phyloP scores from a whole-genome alignment of 306 rosid species.

The Ormosia emarginata region DNA sequence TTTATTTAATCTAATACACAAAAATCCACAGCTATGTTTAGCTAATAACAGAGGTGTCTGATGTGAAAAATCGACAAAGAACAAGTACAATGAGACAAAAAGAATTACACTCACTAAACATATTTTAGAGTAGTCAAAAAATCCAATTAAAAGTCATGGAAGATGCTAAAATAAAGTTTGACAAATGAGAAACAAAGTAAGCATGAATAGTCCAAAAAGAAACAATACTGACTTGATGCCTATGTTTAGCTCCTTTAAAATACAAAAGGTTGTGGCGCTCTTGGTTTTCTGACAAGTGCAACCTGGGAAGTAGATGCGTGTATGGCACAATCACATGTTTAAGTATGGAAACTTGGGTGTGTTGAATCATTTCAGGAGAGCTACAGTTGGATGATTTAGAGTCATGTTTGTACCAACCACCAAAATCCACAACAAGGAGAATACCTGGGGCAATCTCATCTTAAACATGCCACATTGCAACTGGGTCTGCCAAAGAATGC shows the following conservation, averaged over 20 bases:
- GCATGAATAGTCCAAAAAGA: background rate
- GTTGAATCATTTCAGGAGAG: slow-evolving; percentile 65
- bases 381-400: slow-evolving; percentile 56
- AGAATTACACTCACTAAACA: background rate
- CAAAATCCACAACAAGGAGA: slow-evolving; percentile 93
- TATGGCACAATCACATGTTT: slow-evolving; percentile 95
- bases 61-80: background rate
- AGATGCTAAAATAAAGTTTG: background rate
- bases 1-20: background rate
- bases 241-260: slow-evolving; percentile 91
- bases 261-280: slow-evolving; percentile 61
- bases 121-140: slow-evolving; percentile 6
- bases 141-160: background rate
- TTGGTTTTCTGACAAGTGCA: slow-evolving; percentile 60
- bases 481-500: slow-evolving; percentile 99
- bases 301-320: slow-evolving; percentile 80
- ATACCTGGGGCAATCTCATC: slow-evolving; percentile 80
- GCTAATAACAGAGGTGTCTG: background rate
- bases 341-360: slow-evolving; percentile 80
- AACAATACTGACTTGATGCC: slow-evolving; percentile 76
- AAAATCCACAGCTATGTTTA: background rate
- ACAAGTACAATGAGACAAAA: background rate
- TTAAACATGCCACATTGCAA: slow-evolving; percentile 95
- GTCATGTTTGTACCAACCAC: slow-evolving; percentile 90
- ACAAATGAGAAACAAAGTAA: background rate